Evolutionary conservation across 495 filamentous ascomycete genomes (phyloP).

Genomic region (Penicillium waksmanii): DNA sequence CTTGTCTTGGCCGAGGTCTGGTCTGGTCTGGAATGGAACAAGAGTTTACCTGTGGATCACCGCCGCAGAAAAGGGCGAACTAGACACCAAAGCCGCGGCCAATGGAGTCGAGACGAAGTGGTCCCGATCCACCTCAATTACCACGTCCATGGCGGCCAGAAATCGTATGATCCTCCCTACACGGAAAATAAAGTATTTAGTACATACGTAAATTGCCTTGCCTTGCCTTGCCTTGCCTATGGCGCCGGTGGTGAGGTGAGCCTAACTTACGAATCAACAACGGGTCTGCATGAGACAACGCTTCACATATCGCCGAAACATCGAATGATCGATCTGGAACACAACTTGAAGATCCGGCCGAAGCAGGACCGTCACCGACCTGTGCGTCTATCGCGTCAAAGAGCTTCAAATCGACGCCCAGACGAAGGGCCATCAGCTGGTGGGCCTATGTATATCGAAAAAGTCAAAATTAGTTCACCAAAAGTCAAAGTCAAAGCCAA

Average conservation of each 20-base stretch:
- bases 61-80: slow-evolving; percentile 17
- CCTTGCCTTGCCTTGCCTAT: neutral
- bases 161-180: slow-evolving; percentile 21
- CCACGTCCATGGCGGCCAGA: slow-evolving; percentile 19
- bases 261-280: slow-evolving; percentile 23
- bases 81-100: slow-evolving; percentile 21
- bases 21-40: neutral
- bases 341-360: neutral
- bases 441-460: slow-evolving; percentile 16
- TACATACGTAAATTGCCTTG: neutral
- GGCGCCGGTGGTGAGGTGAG: neutral
- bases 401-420: slow-evolving; percentile 26
- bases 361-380: neutral
- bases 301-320: slow-evolving; percentile 1
- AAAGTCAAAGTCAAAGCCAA: no score
- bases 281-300: slow-evolving; percentile 17
- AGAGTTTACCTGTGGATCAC: slow-evolving; percentile 21
- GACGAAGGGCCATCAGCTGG: slow-evolving; percentile 26
- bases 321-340: neutral
- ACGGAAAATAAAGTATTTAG: neutral
- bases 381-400: slow-evolving; percentile 23
- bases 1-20: neutral
- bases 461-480: neutral
- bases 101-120: slow-evolving; percentile 13
- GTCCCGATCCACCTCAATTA: slow-evolving; percentile 15